A percentile compares a stretch with the other conserved stretches of the same genome.
phyloP scores from a whole-genome alignment of 2,329 filamentous ascomycete genomes.

The Didymella keratinophila region DNA sequence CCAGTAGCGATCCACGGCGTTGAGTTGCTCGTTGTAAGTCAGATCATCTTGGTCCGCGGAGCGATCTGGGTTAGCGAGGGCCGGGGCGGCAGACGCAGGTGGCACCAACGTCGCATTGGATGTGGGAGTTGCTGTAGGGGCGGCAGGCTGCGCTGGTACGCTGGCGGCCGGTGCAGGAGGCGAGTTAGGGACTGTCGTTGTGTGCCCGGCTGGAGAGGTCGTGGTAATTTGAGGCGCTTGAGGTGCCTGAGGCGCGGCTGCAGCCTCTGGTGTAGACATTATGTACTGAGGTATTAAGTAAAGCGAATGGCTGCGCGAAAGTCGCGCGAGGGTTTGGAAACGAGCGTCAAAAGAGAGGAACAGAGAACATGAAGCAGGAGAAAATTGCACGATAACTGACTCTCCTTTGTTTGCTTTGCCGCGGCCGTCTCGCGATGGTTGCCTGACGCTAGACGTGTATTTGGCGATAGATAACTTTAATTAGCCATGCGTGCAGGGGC shows the following conservation, averaged over 20 bases:
- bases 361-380: slow-evolving; percentile 1
- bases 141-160: neutral
- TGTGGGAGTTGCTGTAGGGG: neutral
- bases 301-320: slow-evolving; percentile 22
- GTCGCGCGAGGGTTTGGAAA: slow-evolving; percentile 5
- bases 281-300: slow-evolving; percentile 1
- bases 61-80: slow-evolving; percentile 6
- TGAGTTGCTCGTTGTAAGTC: slow-evolving; percentile 37
- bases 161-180: slow-evolving; percentile 1
- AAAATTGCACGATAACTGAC: slow-evolving; percentile 9
- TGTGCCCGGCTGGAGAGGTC: slow-evolving; percentile 14
- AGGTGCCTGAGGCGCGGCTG: slow-evolving; percentile 9
- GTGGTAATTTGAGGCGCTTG: slow-evolving; percentile 16
- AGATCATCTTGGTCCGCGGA: slow-evolving; percentile 6
- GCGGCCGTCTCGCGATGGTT: slow-evolving; percentile 15
- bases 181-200: slow-evolving; percentile 1
- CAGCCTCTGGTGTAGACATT: slow-evolving; percentile 16
- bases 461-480: slow-evolving; percentile 16
- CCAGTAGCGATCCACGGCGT: slow-evolving; percentile 41
- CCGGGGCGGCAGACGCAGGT: neutral
- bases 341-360: slow-evolving; percentile 5
- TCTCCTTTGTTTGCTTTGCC: slow-evolving; percentile 16
- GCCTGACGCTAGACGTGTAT: slow-evolving; percentile 21
- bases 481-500: slow-evolving; percentile 10
- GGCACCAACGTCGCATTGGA: slow-evolving; percentile 2